A percentile compares a stretch with the other conserved stretches of the same genome.
Conservation (phyloP, 305 asterid genomes). For the Fraxinus xanthoxyloides region DNA sequence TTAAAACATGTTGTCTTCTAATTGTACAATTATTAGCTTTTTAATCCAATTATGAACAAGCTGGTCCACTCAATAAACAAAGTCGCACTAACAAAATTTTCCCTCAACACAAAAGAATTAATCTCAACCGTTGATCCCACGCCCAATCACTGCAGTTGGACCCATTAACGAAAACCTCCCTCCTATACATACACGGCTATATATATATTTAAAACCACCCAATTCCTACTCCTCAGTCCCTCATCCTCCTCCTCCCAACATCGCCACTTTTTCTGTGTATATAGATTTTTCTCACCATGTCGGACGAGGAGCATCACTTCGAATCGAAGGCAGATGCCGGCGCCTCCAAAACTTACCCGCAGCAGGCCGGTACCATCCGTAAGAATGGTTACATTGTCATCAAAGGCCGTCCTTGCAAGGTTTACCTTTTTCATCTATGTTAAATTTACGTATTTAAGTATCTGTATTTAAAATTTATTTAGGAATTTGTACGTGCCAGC, state of each 20-base stretch:
- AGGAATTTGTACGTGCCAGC: background rate
- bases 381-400: conserved; percentile 69
- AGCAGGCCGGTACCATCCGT: conserved; percentile 83
- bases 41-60: no score
- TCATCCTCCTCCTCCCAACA: background rate
- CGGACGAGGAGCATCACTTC: conserved; percentile 88
- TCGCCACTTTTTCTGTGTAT: background rate
- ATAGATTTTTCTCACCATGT: conserved; percentile 39
- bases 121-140: conserved; percentile 30
- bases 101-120: background rate
- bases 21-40: no score
- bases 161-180: conserved; percentile 20
- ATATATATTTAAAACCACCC: background rate
- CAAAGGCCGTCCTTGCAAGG: conserved; percentile 75
- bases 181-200: background rate
- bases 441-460: background rate
- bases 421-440: background rate
- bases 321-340: conserved; percentile 90
- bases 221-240: background rate
- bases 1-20: no score
- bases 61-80: background rate
- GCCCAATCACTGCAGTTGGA: conserved; percentile 10
- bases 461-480: background rate
- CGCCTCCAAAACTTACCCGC: conserved; percentile 81
- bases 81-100: background rate